Base-by-base conservation (phyloP, 2,329 filamentous ascomycete genomes). In the Alternaria gansuensis region DNA sequence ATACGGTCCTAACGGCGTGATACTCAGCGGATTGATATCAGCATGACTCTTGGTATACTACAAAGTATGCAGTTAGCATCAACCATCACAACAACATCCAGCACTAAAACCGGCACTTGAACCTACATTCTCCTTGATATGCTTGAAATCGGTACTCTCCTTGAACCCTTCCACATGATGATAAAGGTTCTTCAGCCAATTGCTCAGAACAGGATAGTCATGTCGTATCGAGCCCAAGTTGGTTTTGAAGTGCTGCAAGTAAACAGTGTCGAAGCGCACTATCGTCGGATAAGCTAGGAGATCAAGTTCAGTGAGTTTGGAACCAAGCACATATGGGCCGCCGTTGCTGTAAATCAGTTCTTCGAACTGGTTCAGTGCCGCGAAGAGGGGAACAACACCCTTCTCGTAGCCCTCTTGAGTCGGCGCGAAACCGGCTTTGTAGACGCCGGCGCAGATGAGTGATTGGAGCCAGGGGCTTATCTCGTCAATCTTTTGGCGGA, bases 161-260 rank as follows among this genome's bases (percentile, higher is more conserved):
- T 73, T 81, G 60, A 86, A 87, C 0, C 82, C 85, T 17, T 75
- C 67, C 1, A 84, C 79, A 57, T 84, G 82, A 81, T 83, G 87
- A 75, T 88, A 88, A 70, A 87, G 68, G 33, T 80, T 80, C 74
- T 82, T 85, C 63, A 89, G 63, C 85, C 86, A 89, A 62, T 87
- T 85, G 69, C 87, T 80, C 54, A 88, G 67, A 10, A 84, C 80
- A 0, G 87, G 87, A 65, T 89, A 89, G 55, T 85, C 81, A 66
- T 85, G 82, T 5, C 87, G 77, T 40, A 89, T 82, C 10, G 79
- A 87, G 3, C 86, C 85, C 29, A 89, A 72, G 70, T 89, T 88
- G 67, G 85, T 87, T 76, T 88, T 89, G 79, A 89, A 89, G 73
- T 88, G 86, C 77, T 88, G 85, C 11, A 86, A 85, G 68, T 89